A percentile compares a stretch with the other conserved stretches of the same genome.
phyloP scores from a whole-genome alignment of 2,329 filamentous ascomycete species.

The Cladosporium austrohemisphaericum region DNA sequence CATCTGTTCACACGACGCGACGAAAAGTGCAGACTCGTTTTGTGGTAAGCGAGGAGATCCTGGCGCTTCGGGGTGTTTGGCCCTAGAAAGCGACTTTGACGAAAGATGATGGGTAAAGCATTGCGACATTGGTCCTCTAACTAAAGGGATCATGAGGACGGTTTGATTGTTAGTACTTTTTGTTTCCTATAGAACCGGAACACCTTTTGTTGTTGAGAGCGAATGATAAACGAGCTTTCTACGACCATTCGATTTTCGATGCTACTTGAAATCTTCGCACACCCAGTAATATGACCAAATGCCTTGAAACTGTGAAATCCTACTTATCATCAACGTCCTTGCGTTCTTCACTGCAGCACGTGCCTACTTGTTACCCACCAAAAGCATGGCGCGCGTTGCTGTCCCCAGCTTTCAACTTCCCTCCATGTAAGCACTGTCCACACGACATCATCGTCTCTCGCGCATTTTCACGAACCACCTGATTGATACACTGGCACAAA shows the following conservation, averaged over 20 bases:
- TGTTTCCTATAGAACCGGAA: slow-evolving; percentile 10
- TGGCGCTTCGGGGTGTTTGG: background rate
- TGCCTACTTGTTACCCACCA: too few relatives aligned
- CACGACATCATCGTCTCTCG: too few relatives aligned
- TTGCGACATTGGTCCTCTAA: slow-evolving; percentile 8
- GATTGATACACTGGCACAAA: too few relatives aligned
- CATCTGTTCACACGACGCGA: slow-evolving; percentile 13
- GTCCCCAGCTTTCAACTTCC: too few relatives aligned
- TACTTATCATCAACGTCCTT: too few relatives aligned
- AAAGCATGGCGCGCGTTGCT: too few relatives aligned
- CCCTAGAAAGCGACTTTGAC: slow-evolving; percentile 1
- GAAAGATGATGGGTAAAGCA: slow-evolving; percentile 6
- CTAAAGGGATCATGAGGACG: slow-evolving; percentile 10
- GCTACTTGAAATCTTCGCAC: too few relatives aligned
- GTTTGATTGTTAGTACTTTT: slow-evolving; percentile 4
- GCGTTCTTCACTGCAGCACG: too few relatives aligned
- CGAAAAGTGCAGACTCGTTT: slow-evolving; percentile 15
- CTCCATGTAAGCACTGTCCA: too few relatives aligned
- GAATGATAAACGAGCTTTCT: slow-evolving; percentile 16
- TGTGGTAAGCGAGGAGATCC: background rate
- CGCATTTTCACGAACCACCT: too few relatives aligned
- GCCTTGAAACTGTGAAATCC: too few relatives aligned
- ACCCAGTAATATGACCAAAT: too few relatives aligned
- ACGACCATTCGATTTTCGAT: background rate
- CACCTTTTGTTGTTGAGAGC: slow-evolving; percentile 10